Base-by-base conservation (phyloP, 805 yeast species). In the Millerago galiae region DNA sequence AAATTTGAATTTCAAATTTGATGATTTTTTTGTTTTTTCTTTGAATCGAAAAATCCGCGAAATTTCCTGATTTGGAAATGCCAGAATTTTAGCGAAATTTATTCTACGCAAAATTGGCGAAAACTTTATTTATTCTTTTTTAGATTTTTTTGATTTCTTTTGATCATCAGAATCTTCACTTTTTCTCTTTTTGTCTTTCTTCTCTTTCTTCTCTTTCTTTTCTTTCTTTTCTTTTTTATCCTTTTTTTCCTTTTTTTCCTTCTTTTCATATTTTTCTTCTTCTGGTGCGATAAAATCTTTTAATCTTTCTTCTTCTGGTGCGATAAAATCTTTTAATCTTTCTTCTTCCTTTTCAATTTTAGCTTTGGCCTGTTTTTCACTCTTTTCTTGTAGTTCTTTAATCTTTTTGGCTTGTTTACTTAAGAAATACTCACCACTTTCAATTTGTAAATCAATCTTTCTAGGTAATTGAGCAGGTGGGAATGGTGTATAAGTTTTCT, bases 391-490 rank as follows among this genome's bases (percentile, higher is more conserved):
- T 48, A 82, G 68, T 50, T 79, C 79, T 62, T 77, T 81, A 52
- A 71, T 67, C 46, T 77, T 82, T 71, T 87, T 88, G 57, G 90
- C 95, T 56, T 71, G 77, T 70, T 87, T 84, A 47, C 88, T 85
- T 68, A 93, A 72, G 78, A 93, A 93, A 68, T 88, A 93, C 65
- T 93, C 99, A 77, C 99, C 99, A 71, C 95, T 81, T 66, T 93
- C 99, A 65, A 93, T 89, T 70, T 89, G 95, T 62, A 90, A 70
- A 77, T 93, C 99, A 65, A 93, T 73, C 85, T 93, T 90, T 72
- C 98, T 83, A 59, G 98, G 99, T 52, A 79, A 77, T 67, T 87
- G 99, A 40, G 87, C 85, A 55, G 99, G 98, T 69, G 99, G 99
- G 89, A 93, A 93, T 60, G 99, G 98, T 28, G 99, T 93, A 77